These are phyloP conservation scores for Xeromyces bisporus DNA, from an alignment of 495 filamentous ascomycete genomes.

Conservation along the genomic window DNA sequence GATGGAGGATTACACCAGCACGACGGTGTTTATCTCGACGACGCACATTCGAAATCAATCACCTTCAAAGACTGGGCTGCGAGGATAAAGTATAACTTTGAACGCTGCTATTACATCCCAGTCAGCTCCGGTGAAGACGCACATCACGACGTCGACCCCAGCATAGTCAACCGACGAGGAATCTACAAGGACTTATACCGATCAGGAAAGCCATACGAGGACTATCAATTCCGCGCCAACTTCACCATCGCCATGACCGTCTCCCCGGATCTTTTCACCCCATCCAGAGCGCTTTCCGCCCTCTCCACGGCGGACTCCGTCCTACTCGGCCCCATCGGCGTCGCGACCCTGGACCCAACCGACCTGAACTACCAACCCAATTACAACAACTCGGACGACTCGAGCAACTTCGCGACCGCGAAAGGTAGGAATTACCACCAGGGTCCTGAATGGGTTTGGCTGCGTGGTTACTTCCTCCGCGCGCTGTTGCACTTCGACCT, in stretches of 20 bases:
- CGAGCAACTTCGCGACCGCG: slow-evolving; percentile 66
- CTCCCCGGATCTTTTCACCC: slow-evolving; percentile 72
- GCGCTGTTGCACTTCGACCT: slow-evolving; percentile 85
- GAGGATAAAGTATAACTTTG: slow-evolving; percentile 72
- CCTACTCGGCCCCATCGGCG: slow-evolving; percentile 75
- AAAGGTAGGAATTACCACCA: slow-evolving; percentile 98
- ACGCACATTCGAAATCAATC: slow-evolving; percentile 39
- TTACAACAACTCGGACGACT: slow-evolving; percentile 92
- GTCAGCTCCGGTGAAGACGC: slow-evolving; percentile 44
- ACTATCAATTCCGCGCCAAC: slow-evolving; percentile 91
- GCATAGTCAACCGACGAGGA: slow-evolving; percentile 68
- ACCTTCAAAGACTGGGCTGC: slow-evolving; percentile 66
- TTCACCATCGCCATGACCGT: slow-evolving; percentile 94
- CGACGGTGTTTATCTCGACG: slow-evolving; percentile 46
- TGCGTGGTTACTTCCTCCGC: slow-evolving; percentile 82
- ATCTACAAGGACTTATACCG: slow-evolving; percentile 96
- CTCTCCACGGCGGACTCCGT: slow-evolving; percentile 62
- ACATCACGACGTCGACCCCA: slow-evolving; percentile 63
- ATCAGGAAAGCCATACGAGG: slow-evolving; percentile 86
- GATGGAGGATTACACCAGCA: slow-evolving; percentile 50
- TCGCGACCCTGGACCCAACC: slow-evolving; percentile 85
- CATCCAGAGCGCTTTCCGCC: slow-evolving; percentile 55
- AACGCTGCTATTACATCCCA: slow-evolving; percentile 78
- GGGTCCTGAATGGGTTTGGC: slow-evolving; percentile 99
- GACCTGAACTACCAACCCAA: slow-evolving; percentile 86